Base-by-base conservation (phyloP, 2,329 filamentous ascomycete genomes). In the Ambrosiella xylebori region DNA sequence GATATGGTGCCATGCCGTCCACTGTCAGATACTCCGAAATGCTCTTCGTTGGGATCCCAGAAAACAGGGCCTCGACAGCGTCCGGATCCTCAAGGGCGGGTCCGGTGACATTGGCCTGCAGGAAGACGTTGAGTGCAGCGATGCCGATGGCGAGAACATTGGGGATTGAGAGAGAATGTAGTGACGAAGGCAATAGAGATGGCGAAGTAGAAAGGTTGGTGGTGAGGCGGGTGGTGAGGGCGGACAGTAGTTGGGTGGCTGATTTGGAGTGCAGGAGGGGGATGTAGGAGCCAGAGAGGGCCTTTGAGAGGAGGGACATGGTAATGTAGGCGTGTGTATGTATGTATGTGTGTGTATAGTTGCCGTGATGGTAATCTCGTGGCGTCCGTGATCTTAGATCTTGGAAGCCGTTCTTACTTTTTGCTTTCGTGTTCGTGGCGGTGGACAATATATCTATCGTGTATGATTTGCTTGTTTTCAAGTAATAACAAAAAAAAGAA, bases 81-180 rank as follows among this genome's bases (percentile, higher is more conserved):
- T 65, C 0, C 68, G 66, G 49, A 70, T 69, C 36, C 11, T 55
- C 53, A 11, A 52, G 51, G 0, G 88, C 84, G 0, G 90, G 90
- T 0, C 90, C 90, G 2, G 90, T 95, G 57, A 94, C 86, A 66
- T 88, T 95, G 0, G 82, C 81, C 68, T 96, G 90, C 13, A 95
- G 70, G 67, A 95, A 96, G 9, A 84, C 80, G 65, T 88, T 78
- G 9, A 95, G 75, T 1, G 84, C 79, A 1, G 85, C 82, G 53
- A 87, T 71, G 8, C 81, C 86, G 39, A 85, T 72, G 50, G 79
- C 71, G 57, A 81, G 62, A 6, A 39, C 52, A 7, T 65, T 61
- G 12, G 59, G 51, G 8, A 45, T 35, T 11, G 36, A n/a, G 7
- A 40, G 37, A 35, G 27, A n/a, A 17, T 39, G 17, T 36, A 51